Conservation (phyloP, 164 flowering plant species). For the Amborella trichopoda region DNA sequence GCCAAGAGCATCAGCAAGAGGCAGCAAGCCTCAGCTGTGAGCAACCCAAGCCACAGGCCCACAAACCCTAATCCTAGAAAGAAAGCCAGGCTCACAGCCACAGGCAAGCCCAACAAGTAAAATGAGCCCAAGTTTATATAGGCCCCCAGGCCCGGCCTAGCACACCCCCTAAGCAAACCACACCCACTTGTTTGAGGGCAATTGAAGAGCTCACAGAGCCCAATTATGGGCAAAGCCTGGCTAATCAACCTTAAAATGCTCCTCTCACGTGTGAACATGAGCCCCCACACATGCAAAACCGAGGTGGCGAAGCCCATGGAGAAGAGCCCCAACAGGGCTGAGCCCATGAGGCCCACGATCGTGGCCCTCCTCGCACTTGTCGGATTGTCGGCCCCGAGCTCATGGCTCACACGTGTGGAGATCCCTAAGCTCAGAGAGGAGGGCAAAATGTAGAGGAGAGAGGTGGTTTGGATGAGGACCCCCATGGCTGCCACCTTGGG, state of each 20-base stretch:
- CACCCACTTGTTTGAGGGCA: conserved; percentile 60
- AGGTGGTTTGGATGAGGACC: conserved; percentile 45
- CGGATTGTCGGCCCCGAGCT: conserved; percentile 41
- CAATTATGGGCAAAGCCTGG: conserved; percentile 40
- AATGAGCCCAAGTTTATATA: conserved; percentile 46
- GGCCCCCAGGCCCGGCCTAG: conserved; percentile 43
- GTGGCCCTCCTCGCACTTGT: conserved; percentile 28
- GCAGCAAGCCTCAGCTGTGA: conserved; percentile 18
- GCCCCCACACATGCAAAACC: conserved; percentile 36
- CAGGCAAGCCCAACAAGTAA: conserved; percentile 53
- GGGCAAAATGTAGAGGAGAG: conserved; percentile 53
- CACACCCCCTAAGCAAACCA: conserved; percentile 58
- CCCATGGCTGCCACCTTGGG: conserved; percentile 48
- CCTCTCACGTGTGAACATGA: conserved; percentile 29
- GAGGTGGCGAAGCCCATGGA: conserved; percentile 25
- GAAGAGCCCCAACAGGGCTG: conserved; percentile 20
- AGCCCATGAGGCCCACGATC: conserved; percentile 20
- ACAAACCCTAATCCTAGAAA: conserved; percentile 10
- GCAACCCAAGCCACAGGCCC: conserved; percentile 22
- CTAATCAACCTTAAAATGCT: conserved; percentile 25
- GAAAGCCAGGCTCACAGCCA: conserved; percentile 23
- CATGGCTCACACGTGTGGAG: conserved; percentile 52
- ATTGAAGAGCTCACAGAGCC: conserved; percentile 63
- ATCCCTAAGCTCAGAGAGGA: conserved; percentile 37
- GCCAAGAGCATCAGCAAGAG: conserved; percentile 8